These are phyloP conservation scores for Astrothelium macrocarpum DNA, from an alignment of 495 filamentous ascomycete genomes.

Conservation along the genomic window DNA sequence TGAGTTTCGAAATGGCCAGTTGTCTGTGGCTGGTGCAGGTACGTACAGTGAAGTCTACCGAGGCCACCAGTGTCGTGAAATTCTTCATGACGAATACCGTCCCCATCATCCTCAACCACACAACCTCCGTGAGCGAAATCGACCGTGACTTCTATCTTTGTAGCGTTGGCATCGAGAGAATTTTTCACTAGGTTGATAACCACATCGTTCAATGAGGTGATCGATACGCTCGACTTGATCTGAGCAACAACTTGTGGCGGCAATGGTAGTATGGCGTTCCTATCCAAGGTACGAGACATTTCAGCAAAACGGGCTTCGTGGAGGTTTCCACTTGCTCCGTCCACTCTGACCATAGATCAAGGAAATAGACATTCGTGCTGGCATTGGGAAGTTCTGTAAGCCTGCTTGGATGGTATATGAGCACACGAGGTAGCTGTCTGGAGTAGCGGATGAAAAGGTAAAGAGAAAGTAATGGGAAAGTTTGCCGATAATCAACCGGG, in stretches of 20 bases:
- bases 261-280: slow-evolving; percentile 51
- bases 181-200: slow-evolving; percentile 73
- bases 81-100: slow-evolving; percentile 63
- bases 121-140: slow-evolving; percentile 73
- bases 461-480: not conserved
- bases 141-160: slow-evolving; percentile 58
- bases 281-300: not conserved
- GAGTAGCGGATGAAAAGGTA: no score
- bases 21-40: not conserved
- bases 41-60: slow-evolving; percentile 63
- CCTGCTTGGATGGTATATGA: not conserved
- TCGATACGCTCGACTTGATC: slow-evolving; percentile 72
- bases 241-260: slow-evolving; percentile 70
- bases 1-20: slow-evolving; percentile 19
- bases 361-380: not conserved
- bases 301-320: slow-evolving; percentile 5
- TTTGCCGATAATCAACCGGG: not conserved
- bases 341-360: not conserved
- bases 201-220: slow-evolving; percentile 66
- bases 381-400: not conserved
- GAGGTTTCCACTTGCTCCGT: slow-evolving; percentile 18
- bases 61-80: slow-evolving; percentile 64
- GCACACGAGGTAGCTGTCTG: no score
- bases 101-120: slow-evolving; percentile 78
- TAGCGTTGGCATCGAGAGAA: slow-evolving; percentile 70